These are phyloP conservation scores for Furcasterigmium furcatum DNA, from an alignment of 2,329 filamentous ascomycete genomes.

Conservation along the genomic window DNA sequence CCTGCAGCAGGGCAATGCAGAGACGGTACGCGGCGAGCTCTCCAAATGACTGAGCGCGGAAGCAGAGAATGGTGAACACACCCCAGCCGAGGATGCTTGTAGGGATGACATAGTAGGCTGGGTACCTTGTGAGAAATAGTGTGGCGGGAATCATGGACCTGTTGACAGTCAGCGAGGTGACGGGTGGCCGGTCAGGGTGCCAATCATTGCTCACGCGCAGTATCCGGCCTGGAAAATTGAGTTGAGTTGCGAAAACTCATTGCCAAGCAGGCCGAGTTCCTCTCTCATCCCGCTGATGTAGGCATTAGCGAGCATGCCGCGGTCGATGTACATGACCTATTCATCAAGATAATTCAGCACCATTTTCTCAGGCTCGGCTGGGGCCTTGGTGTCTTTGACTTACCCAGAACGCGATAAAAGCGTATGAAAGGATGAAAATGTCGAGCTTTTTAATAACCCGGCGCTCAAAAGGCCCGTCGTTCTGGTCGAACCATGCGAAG, in stretches of 20 bases:
- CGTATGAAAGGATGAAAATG: neutral
- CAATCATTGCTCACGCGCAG: neutral
- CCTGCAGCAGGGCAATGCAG: neutral
- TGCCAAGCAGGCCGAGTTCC: constrained; percentile 25
- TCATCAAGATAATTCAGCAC: too few relatives aligned
- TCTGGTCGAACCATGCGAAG: neutral
- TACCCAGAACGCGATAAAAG: neutral
- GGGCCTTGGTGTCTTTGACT: too few relatives aligned
- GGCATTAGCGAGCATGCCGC: constrained; percentile 20
- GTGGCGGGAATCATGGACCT: neutral
- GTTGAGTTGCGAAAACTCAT: constrained; percentile 20
- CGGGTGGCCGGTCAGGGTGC: too few relatives aligned
- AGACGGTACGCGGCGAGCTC: neutral
- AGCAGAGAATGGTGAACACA: neutral
- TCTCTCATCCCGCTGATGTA: constrained; percentile 36
- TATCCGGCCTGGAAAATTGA: neutral
- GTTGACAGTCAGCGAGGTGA: too few relatives aligned
- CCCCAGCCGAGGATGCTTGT: neutral
- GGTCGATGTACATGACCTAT: neutral
- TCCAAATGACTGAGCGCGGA: neutral
- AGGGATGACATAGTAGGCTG: neutral
- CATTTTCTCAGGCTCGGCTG: too few relatives aligned
- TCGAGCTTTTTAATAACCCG: neutral
- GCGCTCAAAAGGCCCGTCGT: neutral
- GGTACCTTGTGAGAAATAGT: neutral